Conservation (phyloP, 805 yeast species). For the Sporopachydermia lactativora region DNA sequence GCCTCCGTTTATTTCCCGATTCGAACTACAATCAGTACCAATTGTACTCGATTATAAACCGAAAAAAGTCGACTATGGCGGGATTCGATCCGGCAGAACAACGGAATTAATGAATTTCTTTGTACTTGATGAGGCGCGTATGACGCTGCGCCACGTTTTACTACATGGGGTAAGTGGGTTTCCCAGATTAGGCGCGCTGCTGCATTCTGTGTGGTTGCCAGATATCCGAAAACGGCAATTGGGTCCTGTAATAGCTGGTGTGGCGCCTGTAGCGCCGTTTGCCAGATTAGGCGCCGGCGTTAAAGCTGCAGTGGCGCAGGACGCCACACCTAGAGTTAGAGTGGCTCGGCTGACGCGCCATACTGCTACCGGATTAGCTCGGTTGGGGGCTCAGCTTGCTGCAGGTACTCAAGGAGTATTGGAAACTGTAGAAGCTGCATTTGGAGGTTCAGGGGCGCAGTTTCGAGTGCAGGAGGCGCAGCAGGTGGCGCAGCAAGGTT, state of each 20-base stretch:
- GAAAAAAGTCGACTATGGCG: constrained; percentile 72
- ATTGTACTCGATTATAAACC: constrained; percentile 85
- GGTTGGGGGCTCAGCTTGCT: constrained; percentile 72
- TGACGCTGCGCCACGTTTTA: constrained; percentile 44
- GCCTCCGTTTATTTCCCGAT: constrained; percentile 43
- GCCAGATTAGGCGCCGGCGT: constrained; percentile 71
- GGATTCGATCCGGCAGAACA: constrained; percentile 73
- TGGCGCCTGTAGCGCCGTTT: constrained; percentile 68
- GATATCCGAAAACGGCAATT: constrained; percentile 75
- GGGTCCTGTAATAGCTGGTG: constrained; percentile 67
- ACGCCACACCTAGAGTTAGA: no score
- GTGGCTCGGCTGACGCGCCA: constrained; percentile 58
- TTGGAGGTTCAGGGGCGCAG: constrained; percentile 61
- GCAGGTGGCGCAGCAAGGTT: neutral
- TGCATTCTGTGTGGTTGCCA: constrained; percentile 76
- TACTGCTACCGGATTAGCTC: constrained; percentile 67
- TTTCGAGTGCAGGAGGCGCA: constrained; percentile 16
- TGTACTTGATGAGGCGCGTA: constrained; percentile 72
- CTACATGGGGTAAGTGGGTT: constrained; percentile 72
- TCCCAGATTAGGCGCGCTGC: constrained; percentile 35
- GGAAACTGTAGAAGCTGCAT: constrained; percentile 64
- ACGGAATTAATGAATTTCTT: constrained; percentile 83
- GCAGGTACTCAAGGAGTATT: constrained; percentile 76
- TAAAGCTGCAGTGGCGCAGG: constrained; percentile 55
- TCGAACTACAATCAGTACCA: constrained; percentile 32